These are phyloP conservation scores for Lentinus polychrous DNA, from an alignment of 1,284 basidiomycete genomes.

Conservation along the genomic window DNA sequence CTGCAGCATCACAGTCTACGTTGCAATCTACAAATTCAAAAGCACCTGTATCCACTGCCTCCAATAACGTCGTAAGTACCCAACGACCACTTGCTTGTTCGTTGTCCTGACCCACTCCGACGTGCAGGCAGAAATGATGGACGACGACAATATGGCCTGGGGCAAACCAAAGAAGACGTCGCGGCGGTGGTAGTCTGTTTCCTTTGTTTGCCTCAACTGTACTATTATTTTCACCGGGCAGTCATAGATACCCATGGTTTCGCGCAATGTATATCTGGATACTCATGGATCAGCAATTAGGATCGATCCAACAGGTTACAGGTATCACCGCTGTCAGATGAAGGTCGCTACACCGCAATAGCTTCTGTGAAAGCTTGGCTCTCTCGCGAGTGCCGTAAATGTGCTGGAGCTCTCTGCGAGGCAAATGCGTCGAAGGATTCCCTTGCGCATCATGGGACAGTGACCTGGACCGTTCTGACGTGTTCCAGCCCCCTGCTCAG, in stretches of 20 bases:
- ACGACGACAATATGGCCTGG: conserved; percentile 21
- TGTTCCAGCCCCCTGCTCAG: too few species aligned
- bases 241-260: not conserved
- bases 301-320: too few species aligned
- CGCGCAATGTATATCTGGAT: not conserved
- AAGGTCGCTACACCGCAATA: too few species aligned
- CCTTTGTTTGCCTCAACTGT: not conserved
- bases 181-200: conserved; percentile 4
- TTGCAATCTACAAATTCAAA: not conserved
- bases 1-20: not conserved
- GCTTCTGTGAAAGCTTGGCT: too few species aligned
- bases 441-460: too few species aligned
- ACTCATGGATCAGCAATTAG: too few species aligned
- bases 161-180: conserved; percentile 14
- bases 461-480: too few species aligned
- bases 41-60: not conserved
- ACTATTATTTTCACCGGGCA: not conserved
- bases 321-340: too few species aligned
- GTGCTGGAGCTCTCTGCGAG: too few species aligned
- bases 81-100: not conserved
- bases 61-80: not conserved
- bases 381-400: too few species aligned
- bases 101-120: not conserved
- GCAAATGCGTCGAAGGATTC: too few species aligned
- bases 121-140: conserved; percentile 19